These are phyloP conservation scores for Shiraia bambusicola DNA, from an alignment of 2,329 filamentous ascomycete genomes.

Conservation along the genomic window DNA sequence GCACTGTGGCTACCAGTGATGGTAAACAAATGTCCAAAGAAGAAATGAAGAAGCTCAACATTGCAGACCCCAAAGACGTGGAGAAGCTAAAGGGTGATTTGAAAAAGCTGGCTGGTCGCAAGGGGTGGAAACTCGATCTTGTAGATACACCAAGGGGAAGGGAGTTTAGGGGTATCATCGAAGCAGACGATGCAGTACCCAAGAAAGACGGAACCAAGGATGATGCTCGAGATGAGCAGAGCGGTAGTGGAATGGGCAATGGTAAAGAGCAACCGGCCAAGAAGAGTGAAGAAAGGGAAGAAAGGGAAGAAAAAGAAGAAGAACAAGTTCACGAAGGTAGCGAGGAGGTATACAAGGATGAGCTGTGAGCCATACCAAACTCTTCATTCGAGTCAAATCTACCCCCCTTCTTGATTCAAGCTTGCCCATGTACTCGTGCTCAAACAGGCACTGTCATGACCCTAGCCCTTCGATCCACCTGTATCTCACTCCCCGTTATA, in stretches of 20 bases:
- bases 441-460: slow-evolving; percentile 43
- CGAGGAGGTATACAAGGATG: slow-evolving; percentile 46
- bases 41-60: slow-evolving; percentile 67
- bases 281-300: slow-evolving; percentile 15
- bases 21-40: slow-evolving; percentile 64
- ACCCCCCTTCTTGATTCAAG: too few species aligned
- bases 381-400: too few species aligned
- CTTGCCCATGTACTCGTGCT: too few species aligned
- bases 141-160: slow-evolving; percentile 66
- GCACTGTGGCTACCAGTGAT: slow-evolving; percentile 58
- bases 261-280: slow-evolving; percentile 25
- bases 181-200: slow-evolving; percentile 56
- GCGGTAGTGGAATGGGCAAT: slow-evolving; percentile 54
- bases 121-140: slow-evolving; percentile 78
- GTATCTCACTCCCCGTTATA: slow-evolving; percentile 62
- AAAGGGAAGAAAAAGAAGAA: slow-evolving; percentile 18
- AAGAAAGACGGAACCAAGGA: slow-evolving; percentile 20
- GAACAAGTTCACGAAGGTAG: slow-evolving; percentile 39
- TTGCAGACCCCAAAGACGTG: slow-evolving; percentile 63
- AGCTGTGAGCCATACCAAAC: slow-evolving; percentile 25
- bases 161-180: slow-evolving; percentile 71
- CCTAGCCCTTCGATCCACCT: slow-evolving; percentile 64
- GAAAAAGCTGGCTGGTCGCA: slow-evolving; percentile 66
- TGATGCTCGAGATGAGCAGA: slow-evolving; percentile 25
- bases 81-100: slow-evolving; percentile 70